Evolutionary conservation across 768 basidiomycete genomes (phyloP).

Genomic region (Cystofilobasidium bisporidii): DNA sequence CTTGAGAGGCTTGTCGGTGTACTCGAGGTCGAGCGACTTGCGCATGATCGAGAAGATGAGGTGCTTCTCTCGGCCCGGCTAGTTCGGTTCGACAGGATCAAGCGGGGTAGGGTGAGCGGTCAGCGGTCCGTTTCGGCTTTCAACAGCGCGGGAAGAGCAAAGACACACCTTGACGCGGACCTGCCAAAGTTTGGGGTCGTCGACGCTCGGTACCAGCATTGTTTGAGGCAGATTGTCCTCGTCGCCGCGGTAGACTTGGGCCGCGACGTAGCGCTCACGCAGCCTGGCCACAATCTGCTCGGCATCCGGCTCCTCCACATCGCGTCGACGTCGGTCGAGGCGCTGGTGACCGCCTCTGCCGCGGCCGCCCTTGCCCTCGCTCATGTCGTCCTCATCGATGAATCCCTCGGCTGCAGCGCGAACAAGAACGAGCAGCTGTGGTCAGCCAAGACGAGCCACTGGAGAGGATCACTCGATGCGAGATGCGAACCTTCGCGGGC

Average conservation of each 20-base stretch:
- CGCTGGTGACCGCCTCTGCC: constrained; percentile 45
- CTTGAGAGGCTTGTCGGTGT: constrained; percentile 61
- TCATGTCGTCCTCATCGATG: constrained; percentile 38
- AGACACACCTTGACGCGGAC: constrained; percentile 71
- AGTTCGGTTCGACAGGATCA: not conserved
- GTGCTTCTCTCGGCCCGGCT: constrained; percentile 87
- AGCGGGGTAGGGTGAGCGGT: too few relatives aligned
- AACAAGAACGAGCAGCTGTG: too few relatives aligned
- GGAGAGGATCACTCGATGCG: too few relatives aligned
- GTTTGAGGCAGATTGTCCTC: constrained; percentile 89
- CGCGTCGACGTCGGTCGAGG: constrained; percentile 32
- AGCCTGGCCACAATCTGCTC: constrained; percentile 75
- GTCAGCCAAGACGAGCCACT: too few relatives aligned
- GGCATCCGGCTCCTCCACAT: constrained; percentile 65
- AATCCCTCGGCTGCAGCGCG: constrained; percentile 43
- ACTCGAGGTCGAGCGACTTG: constrained; percentile 77
- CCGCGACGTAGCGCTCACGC: constrained; percentile 62
- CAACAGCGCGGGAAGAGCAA: not conserved
- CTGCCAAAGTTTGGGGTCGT: constrained; percentile 93
- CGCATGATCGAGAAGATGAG: constrained; percentile 90
- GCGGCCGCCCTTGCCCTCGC: constrained; percentile 39
- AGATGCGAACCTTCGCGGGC: constrained; percentile 40
- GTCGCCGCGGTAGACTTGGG: constrained; percentile 82
- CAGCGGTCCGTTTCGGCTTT: too few relatives aligned
- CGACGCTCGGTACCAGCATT: constrained; percentile 91